Evolutionary conservation across 2,329 filamentous ascomycete species (phyloP).

Genomic region (Pseudopithomyces maydicus): DNA sequence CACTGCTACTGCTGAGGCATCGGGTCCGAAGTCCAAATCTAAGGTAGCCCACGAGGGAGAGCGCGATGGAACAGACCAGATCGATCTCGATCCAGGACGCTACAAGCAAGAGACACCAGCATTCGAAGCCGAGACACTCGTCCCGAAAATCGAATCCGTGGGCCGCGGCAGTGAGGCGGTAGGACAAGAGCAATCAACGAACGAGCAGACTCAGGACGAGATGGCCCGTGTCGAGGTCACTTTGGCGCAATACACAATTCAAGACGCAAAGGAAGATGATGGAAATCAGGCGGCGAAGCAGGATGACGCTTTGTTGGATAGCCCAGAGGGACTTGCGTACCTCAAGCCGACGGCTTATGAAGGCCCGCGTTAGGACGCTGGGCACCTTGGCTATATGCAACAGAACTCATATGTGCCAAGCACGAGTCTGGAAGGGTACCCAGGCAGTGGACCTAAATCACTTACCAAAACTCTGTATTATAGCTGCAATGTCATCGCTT

Average conservation of each 20-base stretch:
- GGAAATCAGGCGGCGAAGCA: background rate
- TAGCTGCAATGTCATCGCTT: too few species aligned
- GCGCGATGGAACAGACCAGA: background rate
- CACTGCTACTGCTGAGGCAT: background rate
- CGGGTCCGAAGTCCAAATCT: background rate
- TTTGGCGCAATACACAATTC: background rate
- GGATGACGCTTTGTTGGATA: background rate
- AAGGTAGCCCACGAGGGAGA: background rate
- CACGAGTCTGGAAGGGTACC: too few species aligned
- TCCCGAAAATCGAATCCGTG: too few species aligned
- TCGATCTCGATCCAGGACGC: too few species aligned
- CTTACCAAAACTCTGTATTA: too few species aligned
- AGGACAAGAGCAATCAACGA: too few species aligned
- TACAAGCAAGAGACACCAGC: too few species aligned
- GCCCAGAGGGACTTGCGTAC: background rate
- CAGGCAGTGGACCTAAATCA: too few species aligned
- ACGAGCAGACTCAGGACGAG: background rate
- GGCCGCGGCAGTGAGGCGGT: too few species aligned
- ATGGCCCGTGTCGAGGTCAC: background rate
- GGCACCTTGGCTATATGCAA: background rate
- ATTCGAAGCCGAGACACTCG: too few species aligned
- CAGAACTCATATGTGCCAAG: too few species aligned
- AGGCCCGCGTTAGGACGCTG: background rate
- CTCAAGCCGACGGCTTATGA: conserved; percentile 3
- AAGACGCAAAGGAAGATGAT: background rate